Evolutionary conservation across 1,139 yeast species (phyloP), one percentile per base, ranked within the genome.

Genomic region (Debaryomycetaceae sp.): DNA sequence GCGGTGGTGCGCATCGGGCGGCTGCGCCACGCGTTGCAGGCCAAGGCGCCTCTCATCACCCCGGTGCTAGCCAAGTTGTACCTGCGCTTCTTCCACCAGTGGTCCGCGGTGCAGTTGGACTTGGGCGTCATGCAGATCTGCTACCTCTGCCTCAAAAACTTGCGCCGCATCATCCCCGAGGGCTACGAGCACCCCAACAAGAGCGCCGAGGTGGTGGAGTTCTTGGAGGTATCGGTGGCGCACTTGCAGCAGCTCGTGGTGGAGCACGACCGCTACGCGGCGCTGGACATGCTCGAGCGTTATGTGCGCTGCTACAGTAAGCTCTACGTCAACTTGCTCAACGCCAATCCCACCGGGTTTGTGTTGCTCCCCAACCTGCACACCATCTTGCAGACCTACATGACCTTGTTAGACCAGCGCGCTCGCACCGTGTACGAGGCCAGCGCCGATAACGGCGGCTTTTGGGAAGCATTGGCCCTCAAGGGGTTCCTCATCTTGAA

Each of bases 1-100:
- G 70, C 91, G 1, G 62, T 79, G 34, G 89, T 89, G 0, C 64
- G 91, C 44, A 83, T 89, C 27, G 97, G 97, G 5, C 71, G 85
- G 38, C 75, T 91, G 5, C 72, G 91, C 42, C 78, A 78, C 11
- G 85, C 88, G 2, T 69, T 91, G 72, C 94, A 83, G 47, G 64
- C 74, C 32, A 78, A 82, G 37, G 71, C 84, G 0, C 83, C 86
- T 0, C 56, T 72, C 3, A 54, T 88, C 2, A 66, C 80, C 4
- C 76, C 81, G 0, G 56, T 75, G 2, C 53, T 86, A 26, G 70
- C 78, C 16, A 71, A 75, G 35, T 58, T 80, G 25, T 88, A 88
- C 51, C 44, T 66, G 22, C 53, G 63, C 20, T 74, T 75, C 36
- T 83, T 82, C 45, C 72, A 73, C 28, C 62, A 66, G 35, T 85